Conservation (phyloP, 2,329 filamentous ascomycete species). For the Sordariomycetes sp. region DNA sequence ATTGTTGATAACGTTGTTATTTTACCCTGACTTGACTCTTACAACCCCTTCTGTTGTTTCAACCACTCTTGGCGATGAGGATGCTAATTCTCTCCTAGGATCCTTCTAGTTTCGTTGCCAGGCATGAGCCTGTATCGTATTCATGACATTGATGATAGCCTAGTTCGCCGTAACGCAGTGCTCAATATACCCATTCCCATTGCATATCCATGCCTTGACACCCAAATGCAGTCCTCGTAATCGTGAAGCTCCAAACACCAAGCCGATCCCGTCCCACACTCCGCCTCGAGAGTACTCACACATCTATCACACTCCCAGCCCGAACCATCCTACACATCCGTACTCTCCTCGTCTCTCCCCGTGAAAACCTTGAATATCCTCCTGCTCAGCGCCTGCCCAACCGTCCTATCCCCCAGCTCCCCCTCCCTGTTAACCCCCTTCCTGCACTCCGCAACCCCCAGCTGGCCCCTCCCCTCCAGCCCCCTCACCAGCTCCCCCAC, state of each 20-base stretch:
- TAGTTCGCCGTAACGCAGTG: background rate
- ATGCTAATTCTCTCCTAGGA: background rate
- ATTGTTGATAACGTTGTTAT: conserved; percentile 68
- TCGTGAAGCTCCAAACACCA: background rate
- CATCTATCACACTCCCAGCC: background rate
- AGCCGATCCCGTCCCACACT: background rate
- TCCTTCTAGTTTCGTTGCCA: background rate
- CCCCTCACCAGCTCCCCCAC: conserved; percentile 47
- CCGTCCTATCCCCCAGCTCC: conserved; percentile 36
- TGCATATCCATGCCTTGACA: background rate
- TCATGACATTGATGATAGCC: background rate
- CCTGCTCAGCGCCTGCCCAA: conserved; percentile 49
- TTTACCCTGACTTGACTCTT: conserved; percentile 53
- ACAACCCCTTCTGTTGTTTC: conserved; percentile 33
- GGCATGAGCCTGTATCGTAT: background rate
- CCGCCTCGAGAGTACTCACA: background rate
- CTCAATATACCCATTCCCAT: background rate
- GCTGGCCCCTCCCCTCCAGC: conserved; percentile 47
- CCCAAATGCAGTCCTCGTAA: background rate
- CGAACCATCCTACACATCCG: conserved; percentile 32
- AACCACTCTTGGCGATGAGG: background rate
- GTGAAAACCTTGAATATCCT: conserved; percentile 51
- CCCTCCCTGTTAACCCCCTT: conserved; percentile 49
- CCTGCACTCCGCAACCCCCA: conserved; percentile 49
- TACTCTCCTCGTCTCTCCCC: conserved; percentile 41